Conservation (phyloP, 306 rosid species). For the Corylus heterophylla region DNA sequence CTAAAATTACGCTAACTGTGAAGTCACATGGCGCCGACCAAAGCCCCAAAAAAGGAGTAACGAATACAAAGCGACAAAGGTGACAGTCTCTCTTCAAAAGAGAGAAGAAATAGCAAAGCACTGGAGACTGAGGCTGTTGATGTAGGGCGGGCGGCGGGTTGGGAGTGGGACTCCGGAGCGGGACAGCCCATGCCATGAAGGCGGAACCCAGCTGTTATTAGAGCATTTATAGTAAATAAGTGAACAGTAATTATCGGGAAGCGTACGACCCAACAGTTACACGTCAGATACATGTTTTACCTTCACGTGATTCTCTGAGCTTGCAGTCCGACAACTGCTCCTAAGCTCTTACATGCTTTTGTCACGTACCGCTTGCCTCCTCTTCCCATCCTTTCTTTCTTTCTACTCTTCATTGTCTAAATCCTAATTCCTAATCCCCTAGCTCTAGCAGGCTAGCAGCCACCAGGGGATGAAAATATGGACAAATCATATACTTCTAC, state of each 20-base stretch:
- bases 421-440: background rate
- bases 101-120: background rate
- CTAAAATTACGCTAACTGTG: background rate
- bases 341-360: slow-evolving; percentile 28
- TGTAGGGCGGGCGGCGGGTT: no score
- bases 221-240: no score
- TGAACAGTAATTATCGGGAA: no score
- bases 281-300: background rate
- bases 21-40: background rate
- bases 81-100: background rate
- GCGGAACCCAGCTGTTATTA: background rate
- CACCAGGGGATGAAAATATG: background rate
- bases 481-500: background rate
- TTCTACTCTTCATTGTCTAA: background rate
- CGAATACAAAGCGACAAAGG: background rate
- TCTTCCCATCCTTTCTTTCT: background rate
- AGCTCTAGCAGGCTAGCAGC: background rate
- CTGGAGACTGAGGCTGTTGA: no score
- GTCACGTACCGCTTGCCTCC: slow-evolving; percentile 43
- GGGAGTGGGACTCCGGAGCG: background rate
- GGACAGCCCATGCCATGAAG: background rate
- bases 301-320: slow-evolving; percentile 83
- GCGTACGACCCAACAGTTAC: background rate
- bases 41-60: background rate
- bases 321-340: slow-evolving; percentile 40